Evolutionary conservation across 1,139 yeast species (phyloP).

Genomic region (Maudiozyma humilis): DNA sequence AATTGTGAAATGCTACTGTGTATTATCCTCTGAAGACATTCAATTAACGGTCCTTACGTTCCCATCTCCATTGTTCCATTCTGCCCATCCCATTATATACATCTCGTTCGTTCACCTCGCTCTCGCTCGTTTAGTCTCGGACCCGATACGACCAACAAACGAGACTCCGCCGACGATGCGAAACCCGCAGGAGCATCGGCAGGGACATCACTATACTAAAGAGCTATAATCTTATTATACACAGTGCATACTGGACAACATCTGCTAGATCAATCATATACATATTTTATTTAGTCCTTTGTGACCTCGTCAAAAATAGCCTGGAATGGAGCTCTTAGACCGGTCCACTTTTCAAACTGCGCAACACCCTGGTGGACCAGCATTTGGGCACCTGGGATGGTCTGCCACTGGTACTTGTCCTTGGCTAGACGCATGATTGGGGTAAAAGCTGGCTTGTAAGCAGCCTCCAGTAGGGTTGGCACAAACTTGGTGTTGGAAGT

Average conservation of each 20-base stretch:
- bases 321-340: conserved; percentile 53
- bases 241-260: too few species aligned
- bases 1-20: neutral
- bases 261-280: too few species aligned
- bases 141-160: neutral
- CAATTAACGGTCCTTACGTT: too few species aligned
- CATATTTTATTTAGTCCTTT: conserved; percentile 38
- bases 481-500: conserved; percentile 32
- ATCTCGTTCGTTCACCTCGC: too few species aligned
- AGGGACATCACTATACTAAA: too few species aligned
- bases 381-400: conserved; percentile 85
- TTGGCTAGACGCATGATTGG: conserved; percentile 74
- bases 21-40: neutral
- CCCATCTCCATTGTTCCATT: too few species aligned
- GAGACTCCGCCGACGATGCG: too few species aligned
- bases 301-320: conserved; percentile 54
- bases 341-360: conserved; percentile 77
- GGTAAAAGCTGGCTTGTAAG: conserved; percentile 81
- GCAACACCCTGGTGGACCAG: conserved; percentile 85
- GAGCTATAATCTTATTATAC: neutral
- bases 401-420: conserved; percentile 55
- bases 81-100: too few species aligned
- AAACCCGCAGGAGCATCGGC: too few species aligned
- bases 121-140: neutral
- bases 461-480: conserved; percentile 75